phyloP scores from a whole-genome alignment of 2,329 filamentous ascomycete species.

The Apiospora aurea region DNA sequence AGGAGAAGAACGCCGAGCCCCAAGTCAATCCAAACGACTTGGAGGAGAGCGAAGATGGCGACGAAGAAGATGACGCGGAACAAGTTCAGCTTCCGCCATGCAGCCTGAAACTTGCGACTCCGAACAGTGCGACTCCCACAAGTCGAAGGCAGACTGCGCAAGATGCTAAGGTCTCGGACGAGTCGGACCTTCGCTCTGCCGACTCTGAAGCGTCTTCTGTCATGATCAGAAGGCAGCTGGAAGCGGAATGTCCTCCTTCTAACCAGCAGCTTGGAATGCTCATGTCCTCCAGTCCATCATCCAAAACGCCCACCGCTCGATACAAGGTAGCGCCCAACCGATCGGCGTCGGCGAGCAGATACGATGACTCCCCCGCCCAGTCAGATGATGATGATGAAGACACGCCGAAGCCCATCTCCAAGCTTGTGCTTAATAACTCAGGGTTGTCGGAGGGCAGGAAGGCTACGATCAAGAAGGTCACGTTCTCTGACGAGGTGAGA shows the following conservation, averaged over 20 bases:
- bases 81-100: conserved; percentile 4
- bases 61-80: neutral
- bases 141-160: neutral
- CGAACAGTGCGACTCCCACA: neutral
- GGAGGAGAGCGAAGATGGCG: neutral
- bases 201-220: conserved; percentile 34
- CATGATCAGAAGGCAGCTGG: conserved; percentile 33
- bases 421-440: conserved; percentile 15
- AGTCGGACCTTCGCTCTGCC: conserved; percentile 27
- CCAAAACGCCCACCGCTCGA: conserved; percentile 4
- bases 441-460: conserved; percentile 4
- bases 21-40: neutral
- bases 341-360: neutral
- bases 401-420: neutral
- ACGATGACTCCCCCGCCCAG: neutral
- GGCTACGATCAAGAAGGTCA: conserved; percentile 13
- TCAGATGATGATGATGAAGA: neutral
- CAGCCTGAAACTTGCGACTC: neutral
- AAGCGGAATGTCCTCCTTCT: conserved; percentile 31
- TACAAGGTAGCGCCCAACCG: neutral
- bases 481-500: neutral
- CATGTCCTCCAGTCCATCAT: conserved; percentile 34
- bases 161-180: conserved; percentile 9
- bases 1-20: conserved; percentile 25
- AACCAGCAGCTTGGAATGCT: conserved; percentile 35